A percentile compares a stretch with the other conserved stretches of the same genome.
Conservation (phyloP, 805 yeast species). For the Teunomyces atbi region DNA sequence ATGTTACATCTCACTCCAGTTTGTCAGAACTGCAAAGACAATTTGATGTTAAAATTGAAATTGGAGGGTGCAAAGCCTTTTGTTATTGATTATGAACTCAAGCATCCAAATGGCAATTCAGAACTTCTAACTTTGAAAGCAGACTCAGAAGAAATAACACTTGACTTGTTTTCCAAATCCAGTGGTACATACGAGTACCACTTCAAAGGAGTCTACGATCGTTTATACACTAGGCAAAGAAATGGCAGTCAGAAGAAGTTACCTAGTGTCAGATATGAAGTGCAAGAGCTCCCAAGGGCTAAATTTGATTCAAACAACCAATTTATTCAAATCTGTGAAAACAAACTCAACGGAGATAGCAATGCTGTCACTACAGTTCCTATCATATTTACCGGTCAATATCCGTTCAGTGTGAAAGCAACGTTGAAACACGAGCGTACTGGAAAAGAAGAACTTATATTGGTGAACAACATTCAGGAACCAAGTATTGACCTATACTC, state of each 20-base stretch:
- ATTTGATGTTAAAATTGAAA: slow-evolving; percentile 27
- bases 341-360: slow-evolving; percentile 21
- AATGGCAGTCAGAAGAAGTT: slow-evolving; percentile 6
- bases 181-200: slow-evolving; percentile 63
- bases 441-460: slow-evolving; percentile 49
- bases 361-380: slow-evolving; percentile 43
- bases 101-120: slow-evolving; percentile 52
- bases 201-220: slow-evolving; percentile 65
- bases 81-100: slow-evolving; percentile 62
- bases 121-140: slow-evolving; percentile 34
- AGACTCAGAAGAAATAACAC: slow-evolving; percentile 23
- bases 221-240: slow-evolving; percentile 49
- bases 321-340: slow-evolving; percentile 44
- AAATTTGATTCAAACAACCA: slow-evolving; percentile 47
- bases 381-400: slow-evolving; percentile 53
- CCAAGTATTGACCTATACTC: slow-evolving; percentile 20
- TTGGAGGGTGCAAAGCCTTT: slow-evolving; percentile 66
- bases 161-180: slow-evolving; percentile 40
- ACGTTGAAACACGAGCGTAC: slow-evolving; percentile 59
- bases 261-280: slow-evolving; percentile 35
- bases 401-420: slow-evolving; percentile 61
- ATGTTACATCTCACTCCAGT: slow-evolving; percentile 24
- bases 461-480: slow-evolving; percentile 42
- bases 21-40: slow-evolving; percentile 30
- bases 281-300: slow-evolving; percentile 62